Percentiles rank a stretch among this genome's conserved stretches.
Evolutionary conservation across 805 yeast genomes (phyloP).

Genomic region (Saccharomycopsis sp.): DNA sequence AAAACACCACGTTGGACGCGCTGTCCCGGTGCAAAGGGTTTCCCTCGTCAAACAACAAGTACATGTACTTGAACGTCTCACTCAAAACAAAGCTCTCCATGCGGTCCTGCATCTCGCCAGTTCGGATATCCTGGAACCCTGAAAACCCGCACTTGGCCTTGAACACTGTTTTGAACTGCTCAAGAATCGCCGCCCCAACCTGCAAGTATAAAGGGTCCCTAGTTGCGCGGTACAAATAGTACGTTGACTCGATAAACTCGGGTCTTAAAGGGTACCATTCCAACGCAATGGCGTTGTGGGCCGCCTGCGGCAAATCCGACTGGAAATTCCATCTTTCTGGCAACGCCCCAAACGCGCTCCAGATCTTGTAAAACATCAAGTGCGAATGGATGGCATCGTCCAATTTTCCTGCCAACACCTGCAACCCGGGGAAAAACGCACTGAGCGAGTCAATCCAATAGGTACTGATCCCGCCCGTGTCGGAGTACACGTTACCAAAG

Average conservation of each 20-base stretch:
- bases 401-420: constrained; percentile 69
- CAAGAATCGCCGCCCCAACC: constrained; percentile 59
- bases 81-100: constrained; percentile 90
- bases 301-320: constrained; percentile 5
- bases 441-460: constrained; percentile 80
- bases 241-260: constrained; percentile 84
- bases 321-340: constrained; percentile 79
- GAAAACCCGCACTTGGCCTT: constrained; percentile 70
- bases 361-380: constrained; percentile 56
- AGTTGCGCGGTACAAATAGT: constrained; percentile 75
- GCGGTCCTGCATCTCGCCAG: constrained; percentile 58
- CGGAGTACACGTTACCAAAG: constrained; percentile 46
- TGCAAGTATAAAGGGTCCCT: constrained; percentile 74
- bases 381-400: constrained; percentile 56
- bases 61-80: constrained; percentile 80
- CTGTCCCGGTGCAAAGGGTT: constrained; percentile 40
- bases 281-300: constrained; percentile 33
- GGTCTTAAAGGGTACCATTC: constrained; percentile 95
- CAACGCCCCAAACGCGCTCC: constrained; percentile 71
- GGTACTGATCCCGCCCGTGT: constrained; percentile 40
- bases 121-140: constrained; percentile 60
- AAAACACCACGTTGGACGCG: constrained; percentile 40
- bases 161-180: constrained; percentile 44
- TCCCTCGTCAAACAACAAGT: constrained; percentile 63
- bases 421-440: constrained; percentile 85